These are phyloP conservation scores for Diutina sp. DNA, from an alignment of 1,139 yeast genomes.

Conservation along the genomic window DNA sequence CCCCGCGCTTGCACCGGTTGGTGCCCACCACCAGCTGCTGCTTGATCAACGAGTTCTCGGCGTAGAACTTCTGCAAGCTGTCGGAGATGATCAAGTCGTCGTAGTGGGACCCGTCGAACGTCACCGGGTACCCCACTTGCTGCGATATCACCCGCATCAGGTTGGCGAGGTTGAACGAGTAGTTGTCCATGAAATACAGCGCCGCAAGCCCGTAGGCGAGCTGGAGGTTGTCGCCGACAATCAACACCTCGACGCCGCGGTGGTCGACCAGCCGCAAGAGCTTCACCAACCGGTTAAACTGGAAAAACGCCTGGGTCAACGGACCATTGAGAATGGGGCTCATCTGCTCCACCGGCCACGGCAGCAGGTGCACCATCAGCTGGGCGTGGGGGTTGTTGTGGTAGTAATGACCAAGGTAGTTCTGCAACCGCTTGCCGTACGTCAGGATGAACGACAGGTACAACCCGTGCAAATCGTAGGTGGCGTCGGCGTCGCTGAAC, in stretches of 20 bases:
- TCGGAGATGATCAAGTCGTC: slow-evolving; percentile 30
- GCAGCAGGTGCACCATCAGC: slow-evolving; percentile 17
- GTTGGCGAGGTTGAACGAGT: slow-evolving; percentile 20
- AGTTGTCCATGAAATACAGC: slow-evolving; percentile 30
- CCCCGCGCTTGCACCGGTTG: neutral
- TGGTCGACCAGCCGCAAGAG: slow-evolving; percentile 22
- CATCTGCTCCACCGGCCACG: neutral
- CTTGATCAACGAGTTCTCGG: slow-evolving; percentile 22
- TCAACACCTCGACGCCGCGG: slow-evolving; percentile 20
- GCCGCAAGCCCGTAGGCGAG: slow-evolving; percentile 16
- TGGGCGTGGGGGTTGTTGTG: slow-evolving; percentile 17
- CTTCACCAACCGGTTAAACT: slow-evolving; percentile 23
- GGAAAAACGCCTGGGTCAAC: slow-evolving; percentile 25
- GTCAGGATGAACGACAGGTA: slow-evolving; percentile 14
- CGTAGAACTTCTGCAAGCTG: slow-evolving; percentile 24
- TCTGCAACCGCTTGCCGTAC: slow-evolving; percentile 25
- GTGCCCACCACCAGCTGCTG: neutral
- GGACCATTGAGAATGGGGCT: slow-evolving; percentile 27
- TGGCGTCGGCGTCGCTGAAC: slow-evolving; percentile 10
- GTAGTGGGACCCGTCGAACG: slow-evolving; percentile 22
- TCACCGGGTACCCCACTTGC: slow-evolving; percentile 11
- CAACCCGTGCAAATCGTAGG: slow-evolving; percentile 4
- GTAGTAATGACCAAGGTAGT: slow-evolving; percentile 26
- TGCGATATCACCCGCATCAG: slow-evolving; percentile 6
- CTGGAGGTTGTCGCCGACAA: slow-evolving; percentile 15